These are phyloP conservation scores for Thecaphora thlaspeos DNA, from an alignment of 1,284 basidiomycete genomes.

Conservation along the genomic window DNA sequence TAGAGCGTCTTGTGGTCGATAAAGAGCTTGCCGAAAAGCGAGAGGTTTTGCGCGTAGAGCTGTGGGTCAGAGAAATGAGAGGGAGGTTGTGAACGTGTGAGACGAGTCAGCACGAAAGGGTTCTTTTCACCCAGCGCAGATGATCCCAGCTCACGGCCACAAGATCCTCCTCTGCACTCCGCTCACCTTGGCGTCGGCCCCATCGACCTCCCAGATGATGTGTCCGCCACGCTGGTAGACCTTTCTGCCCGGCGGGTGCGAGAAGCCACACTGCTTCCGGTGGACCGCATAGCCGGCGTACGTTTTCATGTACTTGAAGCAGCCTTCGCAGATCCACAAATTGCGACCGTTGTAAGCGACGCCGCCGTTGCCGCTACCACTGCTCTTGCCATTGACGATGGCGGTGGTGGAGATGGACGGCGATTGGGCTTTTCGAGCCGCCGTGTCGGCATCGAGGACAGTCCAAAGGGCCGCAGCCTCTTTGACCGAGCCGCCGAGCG, in stretches of 20 bases:
- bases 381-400: too few relatives aligned
- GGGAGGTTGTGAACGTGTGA: too few relatives aligned
- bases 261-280: constrained; percentile 69
- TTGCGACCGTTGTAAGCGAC: constrained; percentile 1
- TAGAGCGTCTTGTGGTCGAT: constrained; percentile 97
- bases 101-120: too few relatives aligned
- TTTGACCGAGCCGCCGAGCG: not conserved
- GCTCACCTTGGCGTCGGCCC: constrained; percentile 62
- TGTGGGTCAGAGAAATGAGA: constrained; percentile 53
- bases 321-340: constrained; percentile 75
- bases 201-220: constrained; percentile 94
- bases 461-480: not conserved
- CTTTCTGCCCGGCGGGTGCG: constrained; percentile 80
- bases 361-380: too few relatives aligned
- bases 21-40: constrained; percentile 96
- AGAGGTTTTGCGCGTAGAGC: constrained; percentile 93
- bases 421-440: too few relatives aligned
- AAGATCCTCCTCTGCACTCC: too few relatives aligned
- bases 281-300: constrained; percentile 41
- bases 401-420: too few relatives aligned
- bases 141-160: too few relatives aligned
- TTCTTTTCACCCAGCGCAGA: too few relatives aligned
- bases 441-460: not conserved
- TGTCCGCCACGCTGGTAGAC: constrained; percentile 88
- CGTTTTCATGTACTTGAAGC: constrained; percentile 87